Base-by-base conservation (phyloP, 163 green algal species). In the Prototheca wickerhamii region DNA sequence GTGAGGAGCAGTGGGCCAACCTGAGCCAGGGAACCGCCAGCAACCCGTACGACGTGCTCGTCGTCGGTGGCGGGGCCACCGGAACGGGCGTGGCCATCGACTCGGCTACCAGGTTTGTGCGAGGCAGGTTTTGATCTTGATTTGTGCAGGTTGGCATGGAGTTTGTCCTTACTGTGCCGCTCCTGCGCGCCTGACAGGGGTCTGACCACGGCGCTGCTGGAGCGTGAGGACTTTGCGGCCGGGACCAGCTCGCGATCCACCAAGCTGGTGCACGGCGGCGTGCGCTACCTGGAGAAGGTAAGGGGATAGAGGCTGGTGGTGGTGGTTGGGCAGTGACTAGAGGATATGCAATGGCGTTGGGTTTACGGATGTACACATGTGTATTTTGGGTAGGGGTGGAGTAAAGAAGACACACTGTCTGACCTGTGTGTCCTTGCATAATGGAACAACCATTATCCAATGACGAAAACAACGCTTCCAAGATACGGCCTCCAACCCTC, bases 221-320 rank as follows among this genome's bases (percentile, higher is more conserved):
- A 99, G 70, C 75, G 83, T 1, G 91, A 95, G 43, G 93, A 99
- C 70, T 99, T 97, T 75, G 89, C 67, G 7, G 77, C 78, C 3
- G 92, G 92, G 25, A 99, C 93, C 17, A 91, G 76, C 43, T 92
- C 79, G 25, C 84, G 91, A 21, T 95, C 84, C 30, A 99, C 93
- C 34, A 99, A 99, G 74, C 76, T 95, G 32, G 82, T 95, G 61
- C 92, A 98, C 75, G 92, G 92, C 21, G 93, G 93, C 7, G 93
- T 99, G 31, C 76, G 93, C 21, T 99, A 99, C 81, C 77, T 99
- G 53, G 90, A 96, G 64, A 98, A 98, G 76, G 93, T 91, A 0
- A n/a, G n/a, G n/a, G n/a, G n/a, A n/a, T n/a, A n/a, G n/a, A n/a
- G n/a, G n/a, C n/a, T n/a, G n/a, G n/a, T n/a, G n/a, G n/a, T n/a